Base-by-base conservation (phyloP, 176 grass and related monocot species). In the Echinochloa phyllopogon region DNA sequence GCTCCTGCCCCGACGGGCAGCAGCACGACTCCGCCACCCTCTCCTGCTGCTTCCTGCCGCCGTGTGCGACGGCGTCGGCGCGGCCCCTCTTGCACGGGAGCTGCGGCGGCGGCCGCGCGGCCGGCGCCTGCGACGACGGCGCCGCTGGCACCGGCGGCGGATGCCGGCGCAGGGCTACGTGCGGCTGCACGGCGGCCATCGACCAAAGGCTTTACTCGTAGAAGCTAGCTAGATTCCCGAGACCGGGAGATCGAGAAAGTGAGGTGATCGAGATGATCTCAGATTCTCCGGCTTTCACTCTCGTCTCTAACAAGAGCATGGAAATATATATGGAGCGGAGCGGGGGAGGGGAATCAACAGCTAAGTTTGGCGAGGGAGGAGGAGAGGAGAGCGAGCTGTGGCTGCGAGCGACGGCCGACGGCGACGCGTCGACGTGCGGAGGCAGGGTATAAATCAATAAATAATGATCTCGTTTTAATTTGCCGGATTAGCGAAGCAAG, bases 11-110 rank as follows among this genome's bases (percentile, higher is more conserved):
- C 69, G 77, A 23, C 66, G 56, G 43, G 21, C 27, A 33, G 69
- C 41, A 85, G 69, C 69, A 43, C 77, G 88, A 89, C 71, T 81
- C 88, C 6, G 77, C 88, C 52, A 86, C 71, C 16, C 77, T 23
- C 77, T 89, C 87, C 69, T 60, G 57, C 57, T 81, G 57, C 57
- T 81, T 69, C 71, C 27, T 62, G 20, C 27, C 58, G 20, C 27
- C 58, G 3, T 50, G 72, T 27, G 7, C 11, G 41, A 16, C 37
- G 23, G 27, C n/a, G 21, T 12, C 56, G 21, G 36, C 10, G 47
- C 18, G 66, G 13, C 24, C 38, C 25, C 81, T 72, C 61, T 23
- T 20, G 83, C 67, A 76, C 63, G 77, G 62, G 4, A 29, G 37
- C 65, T 15, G n/a, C 70, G 5, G 79, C n/a, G 59, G 70, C 3